Evolutionary conservation across 2,329 filamentous ascomycete genomes (phyloP), one percentile per base, ranked within the genome.

Genomic region (Ophiocordyceps camponoti-saundersi): DNA sequence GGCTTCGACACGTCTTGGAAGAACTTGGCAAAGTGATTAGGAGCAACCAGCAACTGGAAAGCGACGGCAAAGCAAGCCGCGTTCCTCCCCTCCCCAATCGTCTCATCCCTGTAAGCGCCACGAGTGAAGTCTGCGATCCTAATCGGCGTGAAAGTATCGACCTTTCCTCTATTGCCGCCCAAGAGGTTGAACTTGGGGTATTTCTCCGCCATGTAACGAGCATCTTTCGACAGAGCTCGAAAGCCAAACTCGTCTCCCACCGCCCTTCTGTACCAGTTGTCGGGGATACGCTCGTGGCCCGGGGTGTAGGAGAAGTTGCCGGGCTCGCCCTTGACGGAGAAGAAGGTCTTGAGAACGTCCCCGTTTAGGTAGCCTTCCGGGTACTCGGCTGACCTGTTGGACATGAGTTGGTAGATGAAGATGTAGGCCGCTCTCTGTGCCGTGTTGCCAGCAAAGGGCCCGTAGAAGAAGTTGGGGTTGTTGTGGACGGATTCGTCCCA

Each of bases 391-490:
- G 67, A 66, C 46, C 71, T 60, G 48, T 72, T 72, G 21, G 61
- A 56, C 49, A 70, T 60, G 49, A 72, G 49, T 13, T 66, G 61
- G 11, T 53, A 61, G 3, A 62, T 51, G 50, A 72, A 72, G n/a
- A 64, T 53, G 50, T 64, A 69, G 0, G 65, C 70, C 13, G 70
- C 69, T 46, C 71, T 69, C 0, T 65, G 62, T 3, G 63, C 65
- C 22, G 70, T 53, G 36, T 71, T 57, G 15, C 71, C 6, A 8
- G 69, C 68, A 47, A 70, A 65, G 0, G 70, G 71, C 0, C 68
- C 68, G 47, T 69, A 71, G 57, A 71, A 76, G 57, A 75, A 75
- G 46, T 72, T 61, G 0, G 71, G 70, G 53, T 76, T 77, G 16
- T 61, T 66, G 22, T 59, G 53, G 11, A 71, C 64, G 18, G 65